phyloP scores from a whole-genome alignment of 257 asterid species.

The Lantana camara region DNA sequence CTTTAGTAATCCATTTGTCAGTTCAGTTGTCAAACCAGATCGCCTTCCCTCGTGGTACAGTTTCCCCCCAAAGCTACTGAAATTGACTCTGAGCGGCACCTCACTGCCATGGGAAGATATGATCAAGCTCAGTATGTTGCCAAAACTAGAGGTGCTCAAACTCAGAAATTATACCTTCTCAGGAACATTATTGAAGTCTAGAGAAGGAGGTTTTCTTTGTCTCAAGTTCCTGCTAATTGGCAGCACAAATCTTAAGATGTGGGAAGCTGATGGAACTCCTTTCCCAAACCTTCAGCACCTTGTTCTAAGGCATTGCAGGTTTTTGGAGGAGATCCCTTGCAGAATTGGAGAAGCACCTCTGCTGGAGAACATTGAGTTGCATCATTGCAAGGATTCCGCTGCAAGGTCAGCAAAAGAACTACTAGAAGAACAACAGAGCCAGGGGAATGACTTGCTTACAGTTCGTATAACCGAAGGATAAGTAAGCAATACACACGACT shows the following conservation, averaged over 20 bases:
- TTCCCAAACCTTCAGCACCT: constrained; percentile 30
- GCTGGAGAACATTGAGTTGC: constrained; percentile 22
- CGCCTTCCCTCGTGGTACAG: constrained; percentile 4
- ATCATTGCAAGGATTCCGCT: constrained; percentile 27
- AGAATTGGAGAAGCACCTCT: constrained; percentile 27
- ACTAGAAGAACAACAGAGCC: constrained; percentile 12
- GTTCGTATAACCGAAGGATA: constrained; percentile 3
- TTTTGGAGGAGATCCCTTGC: constrained; percentile 24
- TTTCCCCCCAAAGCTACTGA: constrained; percentile 32
- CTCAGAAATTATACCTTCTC: constrained; percentile 33
- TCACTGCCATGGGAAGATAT: constrained; percentile 36
- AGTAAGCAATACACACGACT: neutral
- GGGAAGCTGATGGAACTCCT: constrained; percentile 23
- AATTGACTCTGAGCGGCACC: constrained; percentile 35
- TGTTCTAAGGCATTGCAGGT: constrained; percentile 29
- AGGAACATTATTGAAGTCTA: constrained; percentile 25
- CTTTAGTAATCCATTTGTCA: constrained; percentile 26
- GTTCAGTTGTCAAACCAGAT: constrained; percentile 4
- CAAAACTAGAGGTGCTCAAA: constrained; percentile 38
- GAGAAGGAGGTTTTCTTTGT: constrained; percentile 20
- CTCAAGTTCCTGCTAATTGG: constrained; percentile 30
- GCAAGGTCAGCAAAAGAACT: constrained; percentile 21
- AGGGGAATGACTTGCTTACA: constrained; percentile 23
- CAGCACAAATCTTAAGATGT: constrained; percentile 22
- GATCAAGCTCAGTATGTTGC: constrained; percentile 26